Base-by-base conservation (phyloP, 1,139 yeast genomes). In the Kodamaea alishanica region DNA sequence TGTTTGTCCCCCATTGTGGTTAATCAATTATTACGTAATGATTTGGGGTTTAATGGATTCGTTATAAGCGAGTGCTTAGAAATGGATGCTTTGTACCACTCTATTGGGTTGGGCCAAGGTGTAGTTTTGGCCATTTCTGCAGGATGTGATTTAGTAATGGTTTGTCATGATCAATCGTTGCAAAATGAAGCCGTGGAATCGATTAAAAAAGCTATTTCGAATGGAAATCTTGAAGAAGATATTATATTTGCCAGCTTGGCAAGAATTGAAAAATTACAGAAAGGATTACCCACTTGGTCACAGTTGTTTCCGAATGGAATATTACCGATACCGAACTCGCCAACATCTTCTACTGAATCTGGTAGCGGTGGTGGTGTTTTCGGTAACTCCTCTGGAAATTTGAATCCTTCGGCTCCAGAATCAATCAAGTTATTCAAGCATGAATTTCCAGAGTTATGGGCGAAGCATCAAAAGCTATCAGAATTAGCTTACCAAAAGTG, bases 31-130 rank as follows among this genome's bases (percentile, higher is more conserved):
- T 59, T 81, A 28, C 58, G 87, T 26, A 63, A 67, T 28, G 79
- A 79, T 23, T 54, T 80, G 49, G 70, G 71, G 1, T 80, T 76
- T 51, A 67, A 77, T 15, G 85, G 85, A 1, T 71, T 79, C 28
- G 82, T 78, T n/a, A 64, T 80, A 7, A 70, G 80, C 46, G 87
- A 80, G 51, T 80, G 85, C 51, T 60, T 81, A 37, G 86, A 80
- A 50, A 72, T 80, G 79, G 84, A 80, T 43, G 78, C 84, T 0
- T 59, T 81, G 27, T 77, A 77, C 52, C 80, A 76, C 42, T 76
- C 79, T 11, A 75, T 79, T 24, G 87, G 87, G 1, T 66, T 81
- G 30, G 79, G 83, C 3, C 86, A 81, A 53, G 86, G 86, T 5
- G 82, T 81, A 1, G 73, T 77, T 2, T 63, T 79, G 54, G 82